These are phyloP conservation scores for Solanum sitiens DNA, from an alignment of 257 asterid species.

Conservation along the genomic window DNA sequence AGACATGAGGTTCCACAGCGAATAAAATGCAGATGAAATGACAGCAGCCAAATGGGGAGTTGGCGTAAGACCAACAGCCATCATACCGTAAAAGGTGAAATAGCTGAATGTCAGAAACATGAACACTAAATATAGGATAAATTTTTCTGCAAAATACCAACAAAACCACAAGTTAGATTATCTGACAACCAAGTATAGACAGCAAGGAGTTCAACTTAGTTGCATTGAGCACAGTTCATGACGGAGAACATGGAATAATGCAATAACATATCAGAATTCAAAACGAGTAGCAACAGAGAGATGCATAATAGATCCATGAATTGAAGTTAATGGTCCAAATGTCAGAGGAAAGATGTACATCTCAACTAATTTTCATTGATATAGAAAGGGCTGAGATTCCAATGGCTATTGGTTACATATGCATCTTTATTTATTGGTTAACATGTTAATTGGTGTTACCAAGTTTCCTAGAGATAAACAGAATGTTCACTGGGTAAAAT, in stretches of 20 bases:
- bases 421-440: not conserved
- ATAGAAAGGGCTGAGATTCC: not conserved
- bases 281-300: not conserved
- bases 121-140: conserved; percentile 39
- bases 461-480: not conserved
- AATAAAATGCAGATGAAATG: conserved; percentile 46
- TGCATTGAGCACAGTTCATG: not conserved
- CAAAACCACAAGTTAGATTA: not conserved
- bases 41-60: conserved; percentile 42
- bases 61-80: conserved; percentile 65
- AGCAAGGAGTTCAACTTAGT: not conserved
- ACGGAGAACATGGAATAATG: not conserved
- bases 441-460: not conserved
- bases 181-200: not conserved
- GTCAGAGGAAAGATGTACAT: not conserved
- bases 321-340: not conserved
- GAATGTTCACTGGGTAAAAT: not conserved
- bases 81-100: conserved; percentile 63
- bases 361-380: not conserved
- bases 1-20: conserved; percentile 52
- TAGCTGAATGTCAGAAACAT: conserved; percentile 44
- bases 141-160: conserved; percentile 21
- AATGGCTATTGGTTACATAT: not conserved
- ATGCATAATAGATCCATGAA: not conserved
- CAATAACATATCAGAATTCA: not conserved